Evolutionary conservation across 768 basidiomycete genomes (phyloP).

Genomic region (Lenzites betulinus): DNA sequence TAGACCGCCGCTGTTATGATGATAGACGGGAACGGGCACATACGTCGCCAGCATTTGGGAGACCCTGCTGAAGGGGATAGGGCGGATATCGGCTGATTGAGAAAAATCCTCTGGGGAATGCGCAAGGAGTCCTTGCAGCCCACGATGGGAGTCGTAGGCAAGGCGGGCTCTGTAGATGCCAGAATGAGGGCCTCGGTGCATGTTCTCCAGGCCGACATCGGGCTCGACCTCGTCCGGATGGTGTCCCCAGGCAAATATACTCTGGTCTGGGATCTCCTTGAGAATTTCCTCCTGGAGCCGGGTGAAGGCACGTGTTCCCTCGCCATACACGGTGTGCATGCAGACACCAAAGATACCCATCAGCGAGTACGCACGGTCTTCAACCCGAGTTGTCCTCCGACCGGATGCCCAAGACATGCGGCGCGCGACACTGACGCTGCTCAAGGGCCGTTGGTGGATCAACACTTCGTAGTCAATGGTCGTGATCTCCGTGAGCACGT

Average conservation of each 20-base stretch:
- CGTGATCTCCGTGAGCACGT: conserved; percentile 2
- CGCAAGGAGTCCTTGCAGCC: conserved; percentile 1
- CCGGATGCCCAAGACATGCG: conserved; percentile 11
- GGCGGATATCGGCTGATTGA: neutral
- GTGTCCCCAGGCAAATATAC: conserved; percentile 2
- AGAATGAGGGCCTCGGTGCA: neutral
- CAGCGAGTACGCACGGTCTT: conserved; percentile 2
- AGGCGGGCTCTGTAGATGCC: neutral
- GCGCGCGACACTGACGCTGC: conserved; percentile 6
- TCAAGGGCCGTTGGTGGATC: conserved; percentile 1
- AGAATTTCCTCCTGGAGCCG: conserved; percentile 8
- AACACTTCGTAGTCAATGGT: neutral
- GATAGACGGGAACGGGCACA: conserved; percentile 2
- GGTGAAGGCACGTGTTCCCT: neutral
- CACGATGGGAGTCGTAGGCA: neutral
- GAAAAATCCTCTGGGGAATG: neutral
- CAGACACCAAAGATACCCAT: conserved; percentile 11
- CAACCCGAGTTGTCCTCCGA: neutral
- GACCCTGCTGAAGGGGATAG: neutral
- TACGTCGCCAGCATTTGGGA: neutral
- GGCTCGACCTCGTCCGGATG: neutral
- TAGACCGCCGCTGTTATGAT: neutral
- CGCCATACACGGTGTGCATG: conserved; percentile 12
- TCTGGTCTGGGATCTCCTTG: conserved; percentile 6
- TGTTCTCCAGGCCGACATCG: neutral